Evolutionary conservation across 495 filamentous ascomycete genomes (phyloP).

Genomic region (Wilcoxina mikolae): DNA sequence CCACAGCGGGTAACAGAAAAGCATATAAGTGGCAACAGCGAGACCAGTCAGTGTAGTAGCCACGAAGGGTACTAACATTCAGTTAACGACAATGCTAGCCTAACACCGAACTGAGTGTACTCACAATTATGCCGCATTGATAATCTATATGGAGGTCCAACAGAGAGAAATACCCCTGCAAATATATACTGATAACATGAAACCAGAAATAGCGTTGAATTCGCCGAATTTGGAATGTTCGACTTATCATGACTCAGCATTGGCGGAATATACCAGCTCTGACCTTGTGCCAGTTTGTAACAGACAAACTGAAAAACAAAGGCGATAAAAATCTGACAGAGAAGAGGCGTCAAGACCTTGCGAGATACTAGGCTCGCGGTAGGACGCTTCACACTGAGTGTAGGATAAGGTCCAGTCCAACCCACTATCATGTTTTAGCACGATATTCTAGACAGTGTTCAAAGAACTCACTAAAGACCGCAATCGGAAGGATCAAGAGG

Average conservation of each 20-base stretch:
- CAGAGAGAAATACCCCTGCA: slow-evolving; percentile 71
- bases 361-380: slow-evolving; percentile 87
- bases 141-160: slow-evolving; percentile 77
- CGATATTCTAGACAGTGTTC: slow-evolving; percentile 1
- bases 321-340: slow-evolving; percentile 76
- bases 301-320: slow-evolving; percentile 61
- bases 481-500: slow-evolving; percentile 81
- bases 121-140: slow-evolving; percentile 53
- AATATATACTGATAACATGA: slow-evolving; percentile 93
- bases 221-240: slow-evolving; percentile 80
- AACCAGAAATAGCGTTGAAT: slow-evolving; percentile 73
- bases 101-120: neutral
- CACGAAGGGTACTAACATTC: slow-evolving; percentile 2
- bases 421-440: slow-evolving; percentile 50
- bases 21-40: slow-evolving; percentile 56
- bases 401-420: slow-evolving; percentile 73
- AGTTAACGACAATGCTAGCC: neutral
- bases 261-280: slow-evolving; percentile 80
- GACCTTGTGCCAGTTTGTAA: slow-evolving; percentile 54
- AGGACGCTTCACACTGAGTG: slow-evolving; percentile 67
- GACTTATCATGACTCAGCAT: slow-evolving; percentile 55
- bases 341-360: slow-evolving; percentile 76
- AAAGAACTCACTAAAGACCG: slow-evolving; percentile 65
- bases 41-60: slow-evolving; percentile 51
- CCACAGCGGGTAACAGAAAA: slow-evolving; percentile 54